Conservation (phyloP, 495 filamentous ascomycete species). For the Astrothelium macrocarpum region DNA sequence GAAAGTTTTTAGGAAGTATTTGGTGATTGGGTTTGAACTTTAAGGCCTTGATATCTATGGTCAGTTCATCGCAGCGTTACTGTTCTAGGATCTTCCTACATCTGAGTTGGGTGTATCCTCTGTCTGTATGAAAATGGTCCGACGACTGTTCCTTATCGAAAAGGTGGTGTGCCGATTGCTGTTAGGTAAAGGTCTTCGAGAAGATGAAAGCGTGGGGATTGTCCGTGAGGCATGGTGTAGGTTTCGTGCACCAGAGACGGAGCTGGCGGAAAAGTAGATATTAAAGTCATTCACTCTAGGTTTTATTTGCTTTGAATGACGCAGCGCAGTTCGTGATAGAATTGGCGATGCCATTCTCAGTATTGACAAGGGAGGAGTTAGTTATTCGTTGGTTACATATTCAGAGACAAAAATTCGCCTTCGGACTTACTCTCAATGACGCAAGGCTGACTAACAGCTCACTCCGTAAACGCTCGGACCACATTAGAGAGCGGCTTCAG, state of each 20-base stretch:
- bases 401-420: background rate
- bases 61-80: background rate
- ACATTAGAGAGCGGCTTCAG: no score
- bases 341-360: background rate
- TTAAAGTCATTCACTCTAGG: background rate
- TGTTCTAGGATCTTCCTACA: constrained; percentile 36
- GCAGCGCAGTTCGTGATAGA: background rate
- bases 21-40: constrained; percentile 88
- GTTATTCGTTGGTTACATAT: background rate
- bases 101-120: constrained; percentile 86
- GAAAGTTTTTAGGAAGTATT: constrained; percentile 63
- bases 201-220: background rate
- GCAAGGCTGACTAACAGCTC: constrained; percentile 3
- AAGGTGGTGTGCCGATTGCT: background rate
- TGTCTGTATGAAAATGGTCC: constrained; percentile 95
- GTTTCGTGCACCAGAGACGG: background rate
- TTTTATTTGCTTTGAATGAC: background rate
- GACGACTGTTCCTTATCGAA: constrained; percentile 21
- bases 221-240: background rate
- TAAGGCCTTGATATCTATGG: constrained; percentile 43
- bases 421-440: background rate
- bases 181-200: background rate
- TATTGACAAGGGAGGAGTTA: background rate
- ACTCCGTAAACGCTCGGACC: no score
- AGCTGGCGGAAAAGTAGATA: background rate